Evolutionary conservation across 306 rosid genomes (phyloP), one percentile per base, ranked within the genome.

Genomic region (Begonia loranthoides): DNA sequence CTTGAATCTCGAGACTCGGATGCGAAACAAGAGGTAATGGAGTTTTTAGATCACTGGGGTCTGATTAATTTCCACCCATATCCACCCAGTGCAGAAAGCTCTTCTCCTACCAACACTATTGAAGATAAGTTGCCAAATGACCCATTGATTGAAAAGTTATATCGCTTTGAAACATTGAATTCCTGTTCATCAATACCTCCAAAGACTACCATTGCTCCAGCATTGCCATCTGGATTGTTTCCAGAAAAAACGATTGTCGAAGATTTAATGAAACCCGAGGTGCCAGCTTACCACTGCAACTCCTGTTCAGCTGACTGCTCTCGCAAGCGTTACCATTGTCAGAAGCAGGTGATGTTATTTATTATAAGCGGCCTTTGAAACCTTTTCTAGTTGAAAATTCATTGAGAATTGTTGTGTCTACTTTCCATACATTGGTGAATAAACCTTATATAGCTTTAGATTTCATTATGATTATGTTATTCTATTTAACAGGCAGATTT

Each of bases 311-410:
- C 88, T 66, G 96, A 87, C 76, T 87, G 96, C 69, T 87, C 96
- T 58, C 92, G 87, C 70, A 84, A 83, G 67, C 96, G 96, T 17
- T 87, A 83, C 83, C 96, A 87, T 76, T 87, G 96, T 81, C 96
- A 87, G 81, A 87, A 87, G 85, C 92, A 81, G 94, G 96, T 87
- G 66, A 52, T 55, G 41, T 54, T 52, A 40, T 38, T 59, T 57
- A 28, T 15, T 12, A 19, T 28, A 45, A 13, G 12, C 45, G 15
- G 5, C 45, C 50, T 15, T 46, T 46, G 12, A 57, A 49, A 12
- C 54, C 28, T 44, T 54, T 7, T 15, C 41, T 21, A 47, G 52
- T 15, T 57, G 36, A 16, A 14, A 4, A 12, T 45, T 16, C 17
- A 17, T 12, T 47, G 51, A 17, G 10, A 13, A 47, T 47, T 47